A percentile compares a stretch with the other conserved stretches of the same genome.
Evolutionary conservation across 73 alveolate species (phyloP).

Genomic region (Paramecium bursaria): DNA sequence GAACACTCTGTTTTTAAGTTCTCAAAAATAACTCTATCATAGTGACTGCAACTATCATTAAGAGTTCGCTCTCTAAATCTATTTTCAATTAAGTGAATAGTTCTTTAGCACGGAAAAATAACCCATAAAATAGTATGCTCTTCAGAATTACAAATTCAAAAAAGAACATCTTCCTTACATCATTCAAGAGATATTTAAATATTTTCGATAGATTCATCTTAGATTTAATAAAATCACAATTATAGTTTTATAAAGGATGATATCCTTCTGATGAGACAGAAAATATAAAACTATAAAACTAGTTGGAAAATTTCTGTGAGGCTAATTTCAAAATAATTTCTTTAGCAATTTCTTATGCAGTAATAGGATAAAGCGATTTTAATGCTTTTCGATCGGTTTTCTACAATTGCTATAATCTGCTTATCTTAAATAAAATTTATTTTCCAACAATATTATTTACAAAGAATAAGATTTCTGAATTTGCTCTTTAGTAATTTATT

Average conservation of each 20-base stretch:
- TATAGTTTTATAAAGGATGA: constrained; percentile 46
- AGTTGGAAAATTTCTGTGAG: constrained; percentile 12
- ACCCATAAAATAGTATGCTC: constrained; percentile 48
- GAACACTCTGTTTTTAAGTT: not conserved
- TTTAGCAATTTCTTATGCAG: constrained; percentile 43
- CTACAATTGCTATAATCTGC: constrained; percentile 1
- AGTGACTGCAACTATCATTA: not conserved
- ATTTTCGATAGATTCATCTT: constrained; percentile 2
- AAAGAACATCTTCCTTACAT: not conserved
- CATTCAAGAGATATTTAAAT: constrained; percentile 15
- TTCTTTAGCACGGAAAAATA: constrained; percentile 40
- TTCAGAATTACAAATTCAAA: constrained; percentile 18
- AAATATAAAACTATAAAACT: constrained; percentile 14
- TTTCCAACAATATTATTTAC: constrained; percentile 36
- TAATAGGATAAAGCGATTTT: not conserved
- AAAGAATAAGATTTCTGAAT: constrained; percentile 39
- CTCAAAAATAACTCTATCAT: constrained; percentile 30
- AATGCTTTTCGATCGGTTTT: constrained; percentile 14
- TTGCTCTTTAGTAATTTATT: constrained; percentile 11
- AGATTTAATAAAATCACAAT: constrained; percentile 15
- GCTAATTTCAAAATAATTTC: constrained; percentile 1
- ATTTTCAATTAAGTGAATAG: constrained; percentile 49
- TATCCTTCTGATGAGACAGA: constrained; percentile 31
- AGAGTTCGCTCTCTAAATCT: constrained; percentile 42
- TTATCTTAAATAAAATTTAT: constrained; percentile 15